These are phyloP conservation scores for Pueraria montana DNA, from an alignment of 306 rosid genomes.

Conservation along the genomic window DNA sequence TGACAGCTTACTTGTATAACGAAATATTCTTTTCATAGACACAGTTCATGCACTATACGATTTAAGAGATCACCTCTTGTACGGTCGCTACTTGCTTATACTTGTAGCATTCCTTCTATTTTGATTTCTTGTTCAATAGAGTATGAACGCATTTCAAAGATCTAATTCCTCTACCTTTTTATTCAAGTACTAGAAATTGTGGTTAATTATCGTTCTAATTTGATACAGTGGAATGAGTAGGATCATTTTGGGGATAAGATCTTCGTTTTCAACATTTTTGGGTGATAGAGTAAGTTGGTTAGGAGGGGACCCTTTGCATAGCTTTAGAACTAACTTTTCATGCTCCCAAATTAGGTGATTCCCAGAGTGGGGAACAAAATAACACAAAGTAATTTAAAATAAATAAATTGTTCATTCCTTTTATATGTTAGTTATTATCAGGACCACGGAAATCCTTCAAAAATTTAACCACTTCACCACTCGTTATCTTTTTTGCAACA, in stretches of 20 bases:
- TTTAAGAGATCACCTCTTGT: conserved; percentile 34
- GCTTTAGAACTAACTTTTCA: conserved; percentile 21
- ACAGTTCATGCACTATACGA: conserved; percentile 20
- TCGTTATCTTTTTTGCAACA: neutral
- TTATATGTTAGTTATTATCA: neutral
- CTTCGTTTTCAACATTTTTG: neutral
- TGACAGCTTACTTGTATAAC: conserved; percentile 52
- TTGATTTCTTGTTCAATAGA: neutral
- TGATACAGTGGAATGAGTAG: neutral
- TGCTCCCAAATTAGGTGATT: conserved; percentile 9
- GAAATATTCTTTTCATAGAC: conserved; percentile 45
- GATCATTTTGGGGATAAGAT: neutral
- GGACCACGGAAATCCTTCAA: neutral
- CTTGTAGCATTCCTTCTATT: neutral
- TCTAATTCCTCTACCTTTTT: conserved; percentile 34
- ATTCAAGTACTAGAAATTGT: neutral
- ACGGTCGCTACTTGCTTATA: neutral
- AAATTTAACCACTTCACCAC: neutral
- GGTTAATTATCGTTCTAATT: neutral
- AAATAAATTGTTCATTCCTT: neutral
- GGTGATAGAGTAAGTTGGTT: neutral
- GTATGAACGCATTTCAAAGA: conserved; percentile 2
- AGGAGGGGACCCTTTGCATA: neutral
- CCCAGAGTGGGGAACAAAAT: neutral
- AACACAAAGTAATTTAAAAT: neutral